Base-by-base conservation (phyloP, 2,329 filamentous ascomycete species). In the Claviceps digitariae region DNA sequence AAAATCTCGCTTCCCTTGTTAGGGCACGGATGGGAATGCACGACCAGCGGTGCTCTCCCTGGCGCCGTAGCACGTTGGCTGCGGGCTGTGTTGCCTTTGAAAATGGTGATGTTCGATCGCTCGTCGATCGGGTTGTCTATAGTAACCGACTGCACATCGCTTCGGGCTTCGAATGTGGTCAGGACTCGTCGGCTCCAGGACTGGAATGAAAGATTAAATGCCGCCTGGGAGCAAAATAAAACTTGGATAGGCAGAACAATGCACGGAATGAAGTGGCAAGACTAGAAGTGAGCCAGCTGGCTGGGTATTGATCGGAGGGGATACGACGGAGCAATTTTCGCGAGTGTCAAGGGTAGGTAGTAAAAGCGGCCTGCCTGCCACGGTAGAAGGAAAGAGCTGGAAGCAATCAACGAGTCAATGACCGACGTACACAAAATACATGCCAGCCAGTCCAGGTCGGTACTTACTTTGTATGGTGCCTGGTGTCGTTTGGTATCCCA, bases 1-100 rank as follows among this genome's bases (percentile, higher is more conserved):
- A 60, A 60, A 57, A 55, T 59, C 54, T 58, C 50, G 58, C 57
- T 31, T 53, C 40, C 56, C 58, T 45, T 54, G 58, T 53, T 50
- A 52, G 54, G 55, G 57, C 55, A 56, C 53, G 36, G 23, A 38
- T 44, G 9, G 29, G 20, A 40, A 21, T 44, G 29, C 23, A 40
- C 52, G 29, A 36, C 34, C 50, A 45, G 27, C 13, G n/a, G 48
- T 47, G 25, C 20, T 23, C 23, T 21, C 15, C 41, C 2, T 43
- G 29, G 20, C 20, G 27, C 21, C 20, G 41, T 25, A 21, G n/a
- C 44, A 17, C 44, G 49, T 52, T 45, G 10, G 31, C 27, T 49
- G 49, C 20, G 23, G 29, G 9, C 15, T 29, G 36, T 38, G 40
- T 48, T 38, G n/a, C 23, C 40, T 23, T 45, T 44, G 21, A 10